Percentiles rank a stretch among this genome's conserved stretches.
Evolutionary conservation across 106 monocot genomes (phyloP).

Genomic region (Alisma plantagoaquatica): DNA sequence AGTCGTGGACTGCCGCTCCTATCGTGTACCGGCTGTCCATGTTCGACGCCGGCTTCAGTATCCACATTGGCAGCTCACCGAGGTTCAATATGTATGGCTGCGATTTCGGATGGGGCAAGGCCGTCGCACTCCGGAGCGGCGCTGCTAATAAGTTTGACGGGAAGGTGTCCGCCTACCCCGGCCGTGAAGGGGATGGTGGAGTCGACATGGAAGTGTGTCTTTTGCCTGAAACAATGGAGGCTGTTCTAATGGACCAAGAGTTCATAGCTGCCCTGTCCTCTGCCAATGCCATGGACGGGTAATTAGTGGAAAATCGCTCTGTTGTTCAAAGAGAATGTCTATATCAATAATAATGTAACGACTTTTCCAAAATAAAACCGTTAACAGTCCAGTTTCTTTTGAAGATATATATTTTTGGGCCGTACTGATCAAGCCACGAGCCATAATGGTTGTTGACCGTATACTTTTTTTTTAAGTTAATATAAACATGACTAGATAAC

Average conservation of each 20-base stretch:
- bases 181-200: constrained; percentile 6
- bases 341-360: no score
- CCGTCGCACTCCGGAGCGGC: constrained; percentile 11
- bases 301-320: no score
- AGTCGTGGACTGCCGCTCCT: constrained; percentile 13
- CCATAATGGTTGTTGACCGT: no score
- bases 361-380: no score
- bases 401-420: no score
- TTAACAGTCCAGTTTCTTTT: no score
- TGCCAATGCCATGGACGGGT: no score
- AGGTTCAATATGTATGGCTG: constrained; percentile 20
- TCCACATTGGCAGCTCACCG: constrained; percentile 20
- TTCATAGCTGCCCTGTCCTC: constrained; percentile 6
- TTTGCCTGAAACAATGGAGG: not conserved
- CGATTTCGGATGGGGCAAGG: constrained; percentile 21
- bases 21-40: not conserved
- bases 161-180: constrained; percentile 17
- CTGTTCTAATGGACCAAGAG: not conserved
- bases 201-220: constrained; percentile 7
- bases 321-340: no score
- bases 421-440: no score
- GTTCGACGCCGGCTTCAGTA: not conserved
- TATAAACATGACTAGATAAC: no score
- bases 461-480: no score
- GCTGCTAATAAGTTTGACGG: constrained; percentile 17